Base-by-base conservation (phyloP, 1,284 basidiomycete genomes). In the Retiboletus flavoniger region DNA sequence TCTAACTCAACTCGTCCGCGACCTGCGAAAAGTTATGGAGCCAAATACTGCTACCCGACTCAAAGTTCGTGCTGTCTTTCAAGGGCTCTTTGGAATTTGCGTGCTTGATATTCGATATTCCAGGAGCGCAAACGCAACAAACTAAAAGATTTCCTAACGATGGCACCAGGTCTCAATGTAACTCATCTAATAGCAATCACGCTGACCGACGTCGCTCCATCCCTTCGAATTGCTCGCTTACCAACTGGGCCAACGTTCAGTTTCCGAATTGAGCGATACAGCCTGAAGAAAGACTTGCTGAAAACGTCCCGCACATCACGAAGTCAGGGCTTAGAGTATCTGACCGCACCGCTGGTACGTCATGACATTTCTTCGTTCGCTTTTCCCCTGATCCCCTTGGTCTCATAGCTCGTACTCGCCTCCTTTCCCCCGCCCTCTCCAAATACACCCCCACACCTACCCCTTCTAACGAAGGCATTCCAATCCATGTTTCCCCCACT, bases 1-100 rank as follows among this genome's bases (percentile, higher is more conserved):
- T n/a, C 80, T 97, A 50, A 75, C 85, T 4, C 89, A 93, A 63
- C 85, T 99, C 31, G 95, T 98, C 14, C 83, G 89, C 50, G 97
- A 99, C 73, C 78, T 98, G 65, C 81, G 97, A 63, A 91, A 92
- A 72, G 89, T 97, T 58, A 94, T 99, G 92, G 97, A 99, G 73
- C 97, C 97, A 56, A 95, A 98, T 71, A 99, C 97, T 19, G 97
- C 96, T 7, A 89, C 87, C 56, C 81, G 95, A 47, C 81, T 99
- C 17, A 86, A 78, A 74, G 93, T 95, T 63, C 60, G 84, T 77
- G 28, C 43, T 29, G 9, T 48, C 48, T 51, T 60, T 44, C 39
- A 8, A 34, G 1, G n/a, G 1, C 19, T n/a, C 35, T 43, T 32
- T 29, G 46, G 26, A 26, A 38, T 35, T 13, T 19, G 17, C n/a